Conservation (phyloP, 768 basidiomycete genomes). For the Coprinopsis sp. region DNA sequence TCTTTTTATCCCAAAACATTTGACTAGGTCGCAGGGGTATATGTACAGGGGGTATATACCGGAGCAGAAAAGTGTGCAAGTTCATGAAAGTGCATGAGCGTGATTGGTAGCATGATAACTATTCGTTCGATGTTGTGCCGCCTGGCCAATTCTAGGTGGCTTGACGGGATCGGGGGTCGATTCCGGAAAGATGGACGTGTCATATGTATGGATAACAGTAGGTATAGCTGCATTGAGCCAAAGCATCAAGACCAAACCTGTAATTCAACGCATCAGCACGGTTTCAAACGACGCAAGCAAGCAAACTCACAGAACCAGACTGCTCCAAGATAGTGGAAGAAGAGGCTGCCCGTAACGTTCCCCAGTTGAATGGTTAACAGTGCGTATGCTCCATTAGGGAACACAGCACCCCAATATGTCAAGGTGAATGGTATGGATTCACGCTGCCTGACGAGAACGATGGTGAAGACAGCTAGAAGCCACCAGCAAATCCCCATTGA, state of each 20-base stretch:
- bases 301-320: constrained; percentile 47
- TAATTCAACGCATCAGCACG: not conserved
- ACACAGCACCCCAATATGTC: constrained; percentile 64
- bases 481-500: constrained; percentile 59
- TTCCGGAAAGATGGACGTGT: constrained; percentile 16
- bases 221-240: constrained; percentile 11
- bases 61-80: too few species aligned
- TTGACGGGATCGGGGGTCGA: not conserved
- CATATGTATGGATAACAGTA: constrained; percentile 10
- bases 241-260: constrained; percentile 11
- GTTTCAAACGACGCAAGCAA: constrained; percentile 33
- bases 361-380: constrained; percentile 56
- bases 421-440: constrained; percentile 46
- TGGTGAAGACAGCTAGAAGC: constrained; percentile 46
- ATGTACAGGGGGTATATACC: too few species aligned
- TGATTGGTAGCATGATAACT: too few species aligned
- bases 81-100: too few species aligned
- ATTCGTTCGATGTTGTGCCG: too few species aligned
- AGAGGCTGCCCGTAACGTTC: constrained; percentile 41
- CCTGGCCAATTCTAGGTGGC: not conserved
- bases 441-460: constrained; percentile 38
- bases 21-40: too few species aligned
- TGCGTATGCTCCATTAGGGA: constrained; percentile 64
- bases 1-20: too few species aligned
- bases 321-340: constrained; percentile 55